Conservation (phyloP, 2,329 filamentous ascomycete species). For the Geosmithia morbida region DNA sequence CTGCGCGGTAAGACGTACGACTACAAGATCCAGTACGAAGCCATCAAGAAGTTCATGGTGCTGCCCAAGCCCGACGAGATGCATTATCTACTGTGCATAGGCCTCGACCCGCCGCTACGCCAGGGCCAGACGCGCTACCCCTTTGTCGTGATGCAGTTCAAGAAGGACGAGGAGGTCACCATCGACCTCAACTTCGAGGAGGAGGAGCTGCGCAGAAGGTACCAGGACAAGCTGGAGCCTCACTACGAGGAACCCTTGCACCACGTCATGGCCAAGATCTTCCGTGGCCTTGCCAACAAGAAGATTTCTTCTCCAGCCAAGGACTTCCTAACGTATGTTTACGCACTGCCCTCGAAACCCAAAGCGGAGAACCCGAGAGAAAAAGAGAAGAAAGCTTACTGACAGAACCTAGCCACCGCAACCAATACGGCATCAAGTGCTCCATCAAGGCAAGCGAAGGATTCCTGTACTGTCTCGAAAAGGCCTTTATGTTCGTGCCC, state of each 20-base stretch:
- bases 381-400: slow-evolving; percentile 9
- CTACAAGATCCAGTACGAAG: slow-evolving; percentile 98
- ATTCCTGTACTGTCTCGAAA: slow-evolving; percentile 91
- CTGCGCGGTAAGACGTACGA: slow-evolving; percentile 98
- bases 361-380: background rate
- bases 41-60: slow-evolving; percentile 97
- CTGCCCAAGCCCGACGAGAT: slow-evolving; percentile 97
- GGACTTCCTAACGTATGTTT: slow-evolving; percentile 65
- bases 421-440: slow-evolving; percentile 93
- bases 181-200: slow-evolving; percentile 95
- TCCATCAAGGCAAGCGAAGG: slow-evolving; percentile 99
- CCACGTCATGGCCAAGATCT: slow-evolving; percentile 88
- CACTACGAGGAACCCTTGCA: slow-evolving; percentile 92
- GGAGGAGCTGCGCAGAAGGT: slow-evolving; percentile 67
- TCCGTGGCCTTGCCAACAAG: slow-evolving; percentile 87
- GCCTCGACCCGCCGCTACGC: slow-evolving; percentile 83
- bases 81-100: slow-evolving; percentile 88
- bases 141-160: slow-evolving; percentile 98
- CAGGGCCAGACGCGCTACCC: slow-evolving; percentile 97
- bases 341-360: background rate
- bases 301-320: slow-evolving; percentile 88
- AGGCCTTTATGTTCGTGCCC: slow-evolving; percentile 97
- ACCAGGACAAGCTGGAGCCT: slow-evolving; percentile 75
- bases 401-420: slow-evolving; percentile 52
- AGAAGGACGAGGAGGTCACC: slow-evolving; percentile 92